Evolutionary conservation across 192 early-diverging fungal genomes (phyloP).

Genomic region (Coemansia aciculifera): DNA sequence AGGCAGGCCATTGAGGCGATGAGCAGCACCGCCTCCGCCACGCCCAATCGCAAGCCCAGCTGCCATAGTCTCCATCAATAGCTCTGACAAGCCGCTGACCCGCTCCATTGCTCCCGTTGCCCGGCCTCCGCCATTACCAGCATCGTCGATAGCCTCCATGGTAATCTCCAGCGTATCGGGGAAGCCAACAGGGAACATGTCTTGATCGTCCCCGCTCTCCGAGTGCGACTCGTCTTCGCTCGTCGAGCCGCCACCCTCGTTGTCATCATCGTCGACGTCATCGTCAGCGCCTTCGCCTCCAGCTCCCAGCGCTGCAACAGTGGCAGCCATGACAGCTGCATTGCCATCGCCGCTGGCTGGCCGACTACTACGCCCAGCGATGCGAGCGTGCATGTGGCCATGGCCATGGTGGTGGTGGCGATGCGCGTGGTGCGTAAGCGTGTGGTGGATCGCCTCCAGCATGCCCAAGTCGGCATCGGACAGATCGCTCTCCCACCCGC

Average conservation of each 20-base stretch:
- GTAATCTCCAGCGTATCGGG: conserved; percentile 40
- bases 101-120: not conserved
- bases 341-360: conserved; percentile 12
- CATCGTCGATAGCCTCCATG: conserved; percentile 44
- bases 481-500: conserved; percentile 35
- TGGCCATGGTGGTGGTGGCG: conserved; percentile 13
- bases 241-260: conserved; percentile 10
- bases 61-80: conserved; percentile 36
- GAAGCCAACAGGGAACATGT: conserved; percentile 35
- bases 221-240: conserved; percentile 21
- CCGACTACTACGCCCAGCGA: conserved; percentile 16
- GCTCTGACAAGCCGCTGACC: conserved; percentile 15
- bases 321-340: not conserved
- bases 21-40: conserved; percentile 10
- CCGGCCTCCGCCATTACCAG: not conserved
- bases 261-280: conserved; percentile 14
- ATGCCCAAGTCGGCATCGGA: conserved; percentile 26
- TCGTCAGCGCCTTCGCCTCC: conserved; percentile 10
- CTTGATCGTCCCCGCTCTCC: conserved; percentile 34
- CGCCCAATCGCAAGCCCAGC: conserved; percentile 8
- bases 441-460: conserved; percentile 21
- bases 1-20: conserved; percentile 11
- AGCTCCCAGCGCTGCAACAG: conserved; percentile 9
- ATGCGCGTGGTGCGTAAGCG: conserved; percentile 17
- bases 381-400: not conserved